A percentile compares a stretch with the other conserved stretches of the same genome.
Conservation (phyloP, 768 basidiomycete genomes). For the Tremella fuciformis region DNA sequence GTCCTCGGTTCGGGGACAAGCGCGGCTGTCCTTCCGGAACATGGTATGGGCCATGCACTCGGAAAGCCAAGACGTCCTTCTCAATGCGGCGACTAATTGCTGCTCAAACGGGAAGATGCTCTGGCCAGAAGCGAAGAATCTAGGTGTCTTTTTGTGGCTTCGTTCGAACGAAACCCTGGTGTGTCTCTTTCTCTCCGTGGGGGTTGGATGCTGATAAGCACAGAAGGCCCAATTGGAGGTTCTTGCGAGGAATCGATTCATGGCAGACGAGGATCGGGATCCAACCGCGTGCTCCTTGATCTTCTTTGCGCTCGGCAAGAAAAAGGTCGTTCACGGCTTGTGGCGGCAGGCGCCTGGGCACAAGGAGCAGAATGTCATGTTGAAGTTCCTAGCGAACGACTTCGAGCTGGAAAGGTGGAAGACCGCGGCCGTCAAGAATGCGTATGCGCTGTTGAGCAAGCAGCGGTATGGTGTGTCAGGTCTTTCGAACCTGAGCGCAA, state of each 20-base stretch:
- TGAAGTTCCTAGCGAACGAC: constrained; percentile 88
- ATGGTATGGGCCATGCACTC: constrained; percentile 97
- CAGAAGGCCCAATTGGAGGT: constrained; percentile 65
- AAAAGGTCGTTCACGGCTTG: constrained; percentile 84
- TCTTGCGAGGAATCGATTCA: constrained; percentile 89
- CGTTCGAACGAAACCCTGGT: constrained; percentile 76
- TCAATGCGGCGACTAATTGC: constrained; percentile 66
- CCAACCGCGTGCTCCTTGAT: constrained; percentile 83
- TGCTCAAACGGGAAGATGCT: constrained; percentile 75
- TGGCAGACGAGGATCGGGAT: constrained; percentile 80
- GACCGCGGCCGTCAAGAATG: constrained; percentile 93
- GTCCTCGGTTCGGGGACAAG: neutral
- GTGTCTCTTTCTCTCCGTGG: constrained; percentile 35
- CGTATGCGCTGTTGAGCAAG: constrained; percentile 84
- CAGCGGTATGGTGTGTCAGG: constrained; percentile 73
- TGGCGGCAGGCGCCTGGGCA: constrained; percentile 97
- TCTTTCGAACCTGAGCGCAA: neutral
- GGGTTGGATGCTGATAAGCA: constrained; percentile 4
- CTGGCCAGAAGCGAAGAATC: constrained; percentile 81
- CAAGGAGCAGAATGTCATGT: constrained; percentile 79
- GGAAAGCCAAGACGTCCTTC: constrained; percentile 81
- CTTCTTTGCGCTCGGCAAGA: constrained; percentile 92
- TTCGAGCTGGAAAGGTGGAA: constrained; percentile 80
- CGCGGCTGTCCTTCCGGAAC: constrained; percentile 61
- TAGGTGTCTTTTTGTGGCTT: constrained; percentile 87